Conservation (phyloP, 2,329 filamentous ascomycete genomes). For the Juglanconis sp. region DNA sequence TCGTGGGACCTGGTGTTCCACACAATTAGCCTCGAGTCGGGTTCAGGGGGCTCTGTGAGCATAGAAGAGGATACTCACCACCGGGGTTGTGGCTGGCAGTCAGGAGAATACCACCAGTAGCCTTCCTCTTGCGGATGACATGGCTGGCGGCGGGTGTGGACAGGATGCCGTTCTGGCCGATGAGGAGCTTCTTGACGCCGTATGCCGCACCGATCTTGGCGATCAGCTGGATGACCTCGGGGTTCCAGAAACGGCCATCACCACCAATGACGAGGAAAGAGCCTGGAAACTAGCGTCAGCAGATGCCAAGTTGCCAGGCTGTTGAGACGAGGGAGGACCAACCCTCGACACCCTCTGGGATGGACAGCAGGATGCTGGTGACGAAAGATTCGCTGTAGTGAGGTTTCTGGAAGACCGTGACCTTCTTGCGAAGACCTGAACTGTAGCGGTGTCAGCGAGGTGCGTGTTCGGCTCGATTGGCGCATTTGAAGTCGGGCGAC, state of each 20-base stretch:
- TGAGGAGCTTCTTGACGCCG: constrained; percentile 96
- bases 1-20: constrained; percentile 65
- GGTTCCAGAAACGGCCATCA: constrained; percentile 96
- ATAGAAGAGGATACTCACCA: constrained; percentile 53
- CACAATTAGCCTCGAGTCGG: neutral
- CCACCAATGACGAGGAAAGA: constrained; percentile 94
- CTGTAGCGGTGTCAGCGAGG: constrained; percentile 42
- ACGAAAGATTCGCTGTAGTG: constrained; percentile 97
- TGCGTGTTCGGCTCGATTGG: neutral
- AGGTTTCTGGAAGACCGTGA: constrained; percentile 91
- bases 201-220: constrained; percentile 96
- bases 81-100: constrained; percentile 98
- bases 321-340: constrained; percentile 22
- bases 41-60: neutral
- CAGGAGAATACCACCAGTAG: constrained; percentile 92
- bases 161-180: constrained; percentile 94
- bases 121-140: constrained; percentile 89
- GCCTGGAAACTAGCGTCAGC: constrained; percentile 32
- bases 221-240: constrained; percentile 93
- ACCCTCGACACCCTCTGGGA: constrained; percentile 88
- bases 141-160: constrained; percentile 96
- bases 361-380: constrained; percentile 89
- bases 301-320: neutral
- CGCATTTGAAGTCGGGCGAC: neutral
- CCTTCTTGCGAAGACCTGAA: constrained; percentile 97